phyloP scores from a whole-genome alignment of 768 basidiomycete species.

The Leccinum barrowsii region DNA sequence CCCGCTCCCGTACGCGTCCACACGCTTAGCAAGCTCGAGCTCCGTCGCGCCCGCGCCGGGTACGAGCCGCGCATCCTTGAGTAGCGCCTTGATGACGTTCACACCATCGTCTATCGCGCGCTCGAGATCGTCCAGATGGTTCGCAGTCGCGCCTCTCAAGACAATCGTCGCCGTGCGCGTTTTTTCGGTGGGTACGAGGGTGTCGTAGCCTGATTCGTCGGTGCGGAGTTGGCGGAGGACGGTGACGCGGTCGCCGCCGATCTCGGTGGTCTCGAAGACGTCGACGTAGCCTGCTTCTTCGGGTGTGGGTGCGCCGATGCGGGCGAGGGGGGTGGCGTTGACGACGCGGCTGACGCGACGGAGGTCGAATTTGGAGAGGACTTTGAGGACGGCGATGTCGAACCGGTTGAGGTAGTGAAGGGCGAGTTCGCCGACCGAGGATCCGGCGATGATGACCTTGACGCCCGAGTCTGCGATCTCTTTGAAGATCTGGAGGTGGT shows the following conservation, averaged over 20 bases:
- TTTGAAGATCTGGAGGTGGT: constrained; percentile 74
- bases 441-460: constrained; percentile 90
- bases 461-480: constrained; percentile 97
- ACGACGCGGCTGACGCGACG: constrained; percentile 92
- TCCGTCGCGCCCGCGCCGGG: constrained; percentile 95
- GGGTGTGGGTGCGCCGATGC: constrained; percentile 91
- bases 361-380: constrained; percentile 96
- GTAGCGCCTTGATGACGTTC: constrained; percentile 87
- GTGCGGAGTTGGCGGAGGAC: constrained; percentile 80
- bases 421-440: constrained; percentile 91
- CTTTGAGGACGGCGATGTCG: constrained; percentile 93
- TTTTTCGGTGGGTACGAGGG: constrained; percentile 51
- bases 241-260: constrained; percentile 97
- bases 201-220: constrained; percentile 63
- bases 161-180: constrained; percentile 93
- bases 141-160: constrained; percentile 90
- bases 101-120: constrained; percentile 96
- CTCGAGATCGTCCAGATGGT: constrained; percentile 93
- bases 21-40: constrained; percentile 81
- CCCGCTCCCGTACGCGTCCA: constrained; percentile 84
- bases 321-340: constrained; percentile 92
- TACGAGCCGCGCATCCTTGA: constrained; percentile 87
- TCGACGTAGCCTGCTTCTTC: constrained; percentile 96
- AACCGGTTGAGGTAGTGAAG: constrained; percentile 94
- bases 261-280: constrained; percentile 91